phyloP scores from a whole-genome alignment of 2,329 filamentous ascomycete genomes.

The Chaetoscypha palmicola region DNA sequence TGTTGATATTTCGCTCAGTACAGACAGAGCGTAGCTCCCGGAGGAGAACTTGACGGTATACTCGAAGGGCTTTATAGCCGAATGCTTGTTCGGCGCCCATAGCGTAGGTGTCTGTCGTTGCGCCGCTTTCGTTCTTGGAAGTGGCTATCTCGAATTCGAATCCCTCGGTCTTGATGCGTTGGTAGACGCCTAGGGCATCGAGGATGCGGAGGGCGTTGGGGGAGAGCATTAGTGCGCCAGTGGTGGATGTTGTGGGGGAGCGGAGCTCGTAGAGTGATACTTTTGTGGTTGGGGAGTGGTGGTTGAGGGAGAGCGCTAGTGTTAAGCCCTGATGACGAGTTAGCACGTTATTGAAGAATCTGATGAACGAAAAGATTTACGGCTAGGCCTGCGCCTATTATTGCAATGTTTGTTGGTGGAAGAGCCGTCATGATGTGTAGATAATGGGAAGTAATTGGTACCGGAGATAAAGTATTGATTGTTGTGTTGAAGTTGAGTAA shows the following conservation, averaged over 20 bases:
- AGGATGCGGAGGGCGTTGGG: conserved; percentile 50
- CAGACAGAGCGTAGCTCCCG: conserved; percentile 38
- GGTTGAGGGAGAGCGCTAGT: conserved; percentile 39
- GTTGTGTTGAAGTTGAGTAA: no score
- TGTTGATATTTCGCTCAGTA: conserved; percentile 32
- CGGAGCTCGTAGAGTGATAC: conserved; percentile 44
- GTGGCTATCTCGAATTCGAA: conserved; percentile 43
- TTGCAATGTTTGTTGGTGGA: no score
- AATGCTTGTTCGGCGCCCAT: conserved; percentile 41
- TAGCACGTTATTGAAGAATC: neutral
- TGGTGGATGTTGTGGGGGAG: conserved; percentile 37
- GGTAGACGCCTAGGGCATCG: conserved; percentile 41
- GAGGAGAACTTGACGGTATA: conserved; percentile 46
- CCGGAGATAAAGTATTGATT: no score
- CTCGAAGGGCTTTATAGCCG: conserved; percentile 44
- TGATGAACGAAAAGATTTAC: neutral
- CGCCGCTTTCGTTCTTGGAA: conserved; percentile 34
- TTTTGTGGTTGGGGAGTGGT: conserved; percentile 43
- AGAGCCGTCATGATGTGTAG: no score
- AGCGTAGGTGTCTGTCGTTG: conserved; percentile 36
- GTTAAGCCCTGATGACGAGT: neutral
- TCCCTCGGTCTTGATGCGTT: conserved; percentile 35
- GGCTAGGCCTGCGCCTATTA: neutral
- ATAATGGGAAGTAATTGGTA: no score
- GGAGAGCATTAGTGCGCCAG: conserved; percentile 50